Percentiles rank a stretch among this genome's conserved stretches.
These are phyloP conservation scores for Boletus tomentosulus DNA, from an alignment of 768 basidiomycete genomes.

Conservation along the genomic window DNA sequence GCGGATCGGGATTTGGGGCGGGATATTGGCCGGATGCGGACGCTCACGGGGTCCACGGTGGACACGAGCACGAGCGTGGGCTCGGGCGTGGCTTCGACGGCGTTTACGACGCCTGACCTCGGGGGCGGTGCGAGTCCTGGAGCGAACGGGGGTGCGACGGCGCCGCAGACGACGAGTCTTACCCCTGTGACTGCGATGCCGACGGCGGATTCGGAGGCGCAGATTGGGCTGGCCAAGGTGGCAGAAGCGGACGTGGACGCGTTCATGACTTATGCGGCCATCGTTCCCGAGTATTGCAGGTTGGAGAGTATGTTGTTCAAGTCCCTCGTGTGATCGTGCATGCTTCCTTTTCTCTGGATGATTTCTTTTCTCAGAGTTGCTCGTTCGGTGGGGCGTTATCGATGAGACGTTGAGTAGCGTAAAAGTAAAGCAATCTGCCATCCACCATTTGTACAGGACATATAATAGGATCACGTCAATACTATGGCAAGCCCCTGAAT, in stretches of 20 bases:
- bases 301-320: slow-evolving; percentile 78
- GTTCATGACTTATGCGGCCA: slow-evolving; percentile 80
- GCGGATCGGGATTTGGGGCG: slow-evolving; percentile 39
- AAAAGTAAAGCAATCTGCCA: slow-evolving; percentile 2
- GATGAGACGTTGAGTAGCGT: background rate
- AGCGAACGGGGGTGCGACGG: slow-evolving; percentile 25
- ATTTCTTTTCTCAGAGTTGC: no score
- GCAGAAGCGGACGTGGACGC: slow-evolving; percentile 82
- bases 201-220: slow-evolving; percentile 67
- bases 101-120: slow-evolving; percentile 62
- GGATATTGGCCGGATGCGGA: slow-evolving; percentile 45
- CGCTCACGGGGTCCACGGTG: slow-evolving; percentile 47
- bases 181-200: slow-evolving; percentile 69
- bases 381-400: background rate
- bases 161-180: slow-evolving; percentile 51
- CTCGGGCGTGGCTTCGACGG: slow-evolving; percentile 43
- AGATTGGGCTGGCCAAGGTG: slow-evolving; percentile 75
- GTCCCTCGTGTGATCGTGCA: slow-evolving; percentile 37
- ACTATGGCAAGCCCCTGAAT: no score
- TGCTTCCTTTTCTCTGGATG: background rate
- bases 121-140: slow-evolving; percentile 34
- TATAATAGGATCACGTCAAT: background rate
- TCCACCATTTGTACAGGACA: slow-evolving; percentile 6
- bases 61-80: slow-evolving; percentile 31
- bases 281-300: slow-evolving; percentile 79